phyloP scores from a whole-genome alignment of 192 early-diverging fungal species.

The Linnemannia exigua region DNA sequence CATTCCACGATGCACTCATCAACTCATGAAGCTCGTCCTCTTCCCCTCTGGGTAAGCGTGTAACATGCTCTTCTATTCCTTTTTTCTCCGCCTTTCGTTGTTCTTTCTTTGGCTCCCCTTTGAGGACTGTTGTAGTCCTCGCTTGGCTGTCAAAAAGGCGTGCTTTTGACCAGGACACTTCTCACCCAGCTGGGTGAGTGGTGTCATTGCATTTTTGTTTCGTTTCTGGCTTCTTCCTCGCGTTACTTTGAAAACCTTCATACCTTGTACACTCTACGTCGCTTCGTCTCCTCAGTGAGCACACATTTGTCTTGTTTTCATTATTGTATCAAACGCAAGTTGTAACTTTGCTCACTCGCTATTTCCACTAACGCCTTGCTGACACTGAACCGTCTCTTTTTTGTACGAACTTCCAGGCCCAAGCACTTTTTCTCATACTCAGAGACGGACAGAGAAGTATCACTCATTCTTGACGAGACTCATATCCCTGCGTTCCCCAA shows the following conservation, averaged over 20 bases:
- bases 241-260: neutral
- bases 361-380: neutral
- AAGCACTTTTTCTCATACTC: constrained; percentile 54
- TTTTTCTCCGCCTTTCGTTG: constrained; percentile 4
- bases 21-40: constrained; percentile 53
- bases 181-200: neutral
- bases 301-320: neutral
- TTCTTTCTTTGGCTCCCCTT: neutral
- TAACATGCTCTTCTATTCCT: neutral
- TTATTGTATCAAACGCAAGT: neutral
- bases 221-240: neutral
- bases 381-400: constrained; percentile 1
- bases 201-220: neutral
- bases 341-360: neutral
- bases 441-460: constrained; percentile 50
- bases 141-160: neutral
- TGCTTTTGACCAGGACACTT: neutral
- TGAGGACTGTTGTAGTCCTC: neutral
- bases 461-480: constrained; percentile 50
- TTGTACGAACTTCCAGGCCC: constrained; percentile 20
- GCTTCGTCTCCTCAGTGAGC: neutral
- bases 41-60: constrained; percentile 51
- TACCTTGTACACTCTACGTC: neutral
- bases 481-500: constrained; percentile 49
- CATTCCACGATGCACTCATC: constrained; percentile 55